Evolutionary conservation across 2,329 filamentous ascomycete genomes (phyloP).

Genomic region (Colletotrichum tropicale): DNA sequence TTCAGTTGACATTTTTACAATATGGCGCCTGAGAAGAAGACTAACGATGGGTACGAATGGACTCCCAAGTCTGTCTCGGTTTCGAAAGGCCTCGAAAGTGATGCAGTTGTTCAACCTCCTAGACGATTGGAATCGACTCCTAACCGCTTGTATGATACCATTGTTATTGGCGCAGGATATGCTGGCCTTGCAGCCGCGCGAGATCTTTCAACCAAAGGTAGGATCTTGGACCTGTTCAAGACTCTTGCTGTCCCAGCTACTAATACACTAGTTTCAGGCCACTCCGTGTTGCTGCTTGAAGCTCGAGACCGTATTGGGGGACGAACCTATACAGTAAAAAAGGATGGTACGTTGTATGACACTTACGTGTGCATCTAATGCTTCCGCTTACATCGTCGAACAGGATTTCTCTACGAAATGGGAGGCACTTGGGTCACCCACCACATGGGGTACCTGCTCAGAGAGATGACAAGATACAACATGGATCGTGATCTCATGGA

Average conservation of each 20-base stretch:
- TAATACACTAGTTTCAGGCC: not conserved
- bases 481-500: constrained; percentile 31
- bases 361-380: not conserved
- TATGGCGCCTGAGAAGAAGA: not conserved
- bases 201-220: constrained; percentile 10
- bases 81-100: not conserved
- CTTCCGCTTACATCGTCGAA: not conserved
- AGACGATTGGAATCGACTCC: not conserved
- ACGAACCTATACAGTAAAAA: constrained; percentile 40
- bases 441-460: constrained; percentile 43
- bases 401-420: constrained; percentile 40
- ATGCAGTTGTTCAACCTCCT: not conserved
- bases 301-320: constrained; percentile 46
- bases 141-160: constrained; percentile 18
- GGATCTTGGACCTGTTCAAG: not conserved
- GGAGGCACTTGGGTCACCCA: constrained; percentile 48
- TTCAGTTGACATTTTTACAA: not conserved
- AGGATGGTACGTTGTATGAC: constrained; percentile 27
- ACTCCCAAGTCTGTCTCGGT: not conserved
- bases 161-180: constrained; percentile 26
- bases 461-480: constrained; percentile 48
- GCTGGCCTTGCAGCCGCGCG: constrained; percentile 23
- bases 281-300: constrained; percentile 39
- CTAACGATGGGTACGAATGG: not conserved
- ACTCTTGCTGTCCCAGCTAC: not conserved